phyloP scores from a whole-genome alignment of 208 protist species.

The Trypanosoma scelopori region DNA sequence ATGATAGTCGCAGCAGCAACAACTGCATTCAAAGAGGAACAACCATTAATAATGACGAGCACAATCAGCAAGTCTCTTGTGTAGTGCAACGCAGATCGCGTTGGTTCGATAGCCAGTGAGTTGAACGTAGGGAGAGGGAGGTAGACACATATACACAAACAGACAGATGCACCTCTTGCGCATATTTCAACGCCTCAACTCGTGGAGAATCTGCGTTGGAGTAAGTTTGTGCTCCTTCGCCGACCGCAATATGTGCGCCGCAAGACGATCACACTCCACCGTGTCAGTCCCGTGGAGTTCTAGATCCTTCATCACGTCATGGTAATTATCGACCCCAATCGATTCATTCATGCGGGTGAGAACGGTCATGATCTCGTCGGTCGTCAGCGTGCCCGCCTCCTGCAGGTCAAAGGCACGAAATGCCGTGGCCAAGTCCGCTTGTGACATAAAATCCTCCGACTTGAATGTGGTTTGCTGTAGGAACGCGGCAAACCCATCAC shows the following conservation, averaged over 20 bases:
- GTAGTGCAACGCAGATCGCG: too few relatives aligned
- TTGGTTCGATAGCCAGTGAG: too few relatives aligned
- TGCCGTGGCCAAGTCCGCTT: slow-evolving; percentile 8
- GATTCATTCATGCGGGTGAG: slow-evolving; percentile 23
- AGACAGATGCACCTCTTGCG: neutral
- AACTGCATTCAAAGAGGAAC: too few relatives aligned
- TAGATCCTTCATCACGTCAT: slow-evolving; percentile 8
- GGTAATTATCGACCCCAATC: slow-evolving; percentile 1
- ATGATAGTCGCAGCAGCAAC: neutral
- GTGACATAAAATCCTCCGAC: slow-evolving; percentile 12
- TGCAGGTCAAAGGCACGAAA: slow-evolving; percentile 16
- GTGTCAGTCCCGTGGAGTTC: neutral
- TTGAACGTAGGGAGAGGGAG: slow-evolving; percentile 3
- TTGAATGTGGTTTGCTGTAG: slow-evolving; percentile 3
- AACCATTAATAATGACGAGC: too few relatives aligned
- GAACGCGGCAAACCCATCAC: slow-evolving; percentile 12
- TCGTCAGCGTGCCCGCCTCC: neutral
- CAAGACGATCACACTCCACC: slow-evolving; percentile 3
- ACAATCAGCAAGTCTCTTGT: too few relatives aligned
- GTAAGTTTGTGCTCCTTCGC: slow-evolving; percentile 21
- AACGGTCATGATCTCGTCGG: slow-evolving; percentile 6
- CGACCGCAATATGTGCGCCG: slow-evolving; percentile 5
- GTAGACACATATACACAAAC: too few relatives aligned
- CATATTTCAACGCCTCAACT: slow-evolving; percentile 4
- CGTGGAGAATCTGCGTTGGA: slow-evolving; percentile 6